Evolutionary conservation across 176 grass and related monocot genomes (phyloP), one percentile per base, ranked within the genome.

Genomic region (Echinochloa phyllopogon): DNA sequence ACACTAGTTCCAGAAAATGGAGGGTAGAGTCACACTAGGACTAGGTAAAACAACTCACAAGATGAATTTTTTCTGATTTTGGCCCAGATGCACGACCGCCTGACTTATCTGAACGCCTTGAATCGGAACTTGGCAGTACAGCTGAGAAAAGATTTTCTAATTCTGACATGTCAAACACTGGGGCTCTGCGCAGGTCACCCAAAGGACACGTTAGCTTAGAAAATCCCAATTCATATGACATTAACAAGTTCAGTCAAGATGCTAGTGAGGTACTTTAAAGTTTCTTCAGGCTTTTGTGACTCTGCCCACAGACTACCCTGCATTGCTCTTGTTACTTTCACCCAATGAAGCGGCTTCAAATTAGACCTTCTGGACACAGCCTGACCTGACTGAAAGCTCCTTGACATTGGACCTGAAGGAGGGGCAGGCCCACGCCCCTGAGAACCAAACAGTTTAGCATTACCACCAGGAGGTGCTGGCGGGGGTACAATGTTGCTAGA

Each of bases 261-360:
- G 69, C 60, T 45, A 72, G 50, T 29, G 57, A 86, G 58, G 36
- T 90, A 95, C 93, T 90, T 91, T 44, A 75, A 91, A 70, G 63
- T 82, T 85, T 97, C 94, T 6, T 97, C 94, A 81, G 81, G 33
- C 80, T 94, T 97, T 62, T 91, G 94, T 79, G 87, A 72, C 76
- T 98, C 96, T 0, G 93, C 96, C 96, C 96, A 98, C 14, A 98
- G 86, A 76, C 96, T 98, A 16, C 96, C 96, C 23, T 98, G 91
- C 96, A 98, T 95, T 21, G 96, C 96, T 88, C 93, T 95, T 81
- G 96, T 98, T 87, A 98, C 96, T 90, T 98, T 98, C 75, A 98
- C 91, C 96, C 96, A 98, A 86, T 98, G 96, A 79, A 98, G 85
- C 81, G 96, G 96, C 84, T 98, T 98, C 86, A 98, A 87, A 87